Evolutionary conservation across 2,329 filamentous ascomycete genomes (phyloP), one percentile per base, ranked within the genome.

Genomic region (Venturia oleaginea): DNA sequence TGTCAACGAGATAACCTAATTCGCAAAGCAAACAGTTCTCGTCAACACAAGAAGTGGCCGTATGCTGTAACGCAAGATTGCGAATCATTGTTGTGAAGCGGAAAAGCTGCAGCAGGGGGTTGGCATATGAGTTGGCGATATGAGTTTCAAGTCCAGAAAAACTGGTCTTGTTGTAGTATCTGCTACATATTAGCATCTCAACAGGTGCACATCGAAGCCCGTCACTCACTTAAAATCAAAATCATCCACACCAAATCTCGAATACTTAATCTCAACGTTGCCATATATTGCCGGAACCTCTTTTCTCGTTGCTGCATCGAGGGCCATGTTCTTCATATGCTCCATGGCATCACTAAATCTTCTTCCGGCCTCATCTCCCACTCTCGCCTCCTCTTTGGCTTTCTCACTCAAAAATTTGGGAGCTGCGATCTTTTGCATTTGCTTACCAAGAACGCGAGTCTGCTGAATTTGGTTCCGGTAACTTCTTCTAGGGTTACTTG

Each of bases 191-290:
- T 17, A 64, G 55, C 37, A 48, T 48, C 19, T 17, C 22, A 55
- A 10, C 17, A 4, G 61, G 67, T 43, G 34, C 34, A 38, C 30
- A 63, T 38, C 57, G 30, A 27, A 30, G 19, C 19, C 59, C 65
- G n/a, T 3, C 17, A 76, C 85, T 71, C 78, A 91, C 86, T 89
- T 89, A 76, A 99, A 99, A 75, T 99, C 94, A 74, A 99, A 99
- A 75, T 99, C 95, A 71, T 97, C 93, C n/a, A 99, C 92, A 24
- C 94, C 94, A 75, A 97, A 99, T 73, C 92, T 95, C 81, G 93
- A 97, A 79, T 97, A 99, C 74, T 97, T 97, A 78, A 99, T 99
- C 75, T 97, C 93, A 13, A 97, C 90, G 70, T 92, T 92, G 68
- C 90, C 87, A 75, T 99, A 99, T 79, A 94, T 91, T 10, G 90